phyloP scores from a whole-genome alignment of 257 asterid genomes.

The Gentiana dahurica region DNA sequence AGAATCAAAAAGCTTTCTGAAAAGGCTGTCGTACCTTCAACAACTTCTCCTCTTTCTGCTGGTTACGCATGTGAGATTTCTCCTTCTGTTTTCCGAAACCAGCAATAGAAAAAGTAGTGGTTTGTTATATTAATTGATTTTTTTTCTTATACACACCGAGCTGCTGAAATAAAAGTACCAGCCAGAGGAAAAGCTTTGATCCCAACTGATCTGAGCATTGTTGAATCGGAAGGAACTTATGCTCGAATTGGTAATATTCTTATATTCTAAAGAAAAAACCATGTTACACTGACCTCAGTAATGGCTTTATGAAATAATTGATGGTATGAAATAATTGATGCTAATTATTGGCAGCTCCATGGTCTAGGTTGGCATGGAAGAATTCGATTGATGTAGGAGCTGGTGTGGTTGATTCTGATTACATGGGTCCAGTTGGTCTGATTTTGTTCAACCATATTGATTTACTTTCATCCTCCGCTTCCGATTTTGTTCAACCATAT shows the following conservation, averaged over 20 bases:
- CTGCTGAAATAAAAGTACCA: constrained; percentile 44
- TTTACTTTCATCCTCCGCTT: too few relatives aligned
- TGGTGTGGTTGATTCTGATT: constrained; percentile 74
- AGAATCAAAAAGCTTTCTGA: constrained; percentile 22
- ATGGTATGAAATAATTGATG: background rate
- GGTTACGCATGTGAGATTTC: constrained; percentile 16
- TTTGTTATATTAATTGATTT: too few relatives aligned
- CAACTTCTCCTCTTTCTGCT: constrained; percentile 22
- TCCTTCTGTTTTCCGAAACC: too few relatives aligned
- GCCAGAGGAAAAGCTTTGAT: constrained; percentile 61
- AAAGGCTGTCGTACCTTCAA: constrained; percentile 20
- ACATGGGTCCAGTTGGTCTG: constrained; percentile 27
- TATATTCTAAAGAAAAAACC: too few relatives aligned
- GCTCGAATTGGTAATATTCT: constrained; percentile 49
- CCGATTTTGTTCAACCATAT: too few relatives aligned
- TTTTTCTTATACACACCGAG: constrained; percentile 17
- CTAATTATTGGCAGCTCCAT: constrained; percentile 34
- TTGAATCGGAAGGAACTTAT: constrained; percentile 62
- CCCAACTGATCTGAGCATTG: constrained; percentile 68
- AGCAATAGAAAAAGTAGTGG: too few relatives aligned
- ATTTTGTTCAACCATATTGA: constrained; percentile 22
- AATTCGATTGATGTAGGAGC: constrained; percentile 73
- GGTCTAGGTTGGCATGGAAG: constrained; percentile 72
- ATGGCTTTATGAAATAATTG: too few relatives aligned
- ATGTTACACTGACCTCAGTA: background rate